Evolutionary conservation across 2,329 filamentous ascomycete species (phyloP).

Genomic region (Monilinia polystroma): DNA sequence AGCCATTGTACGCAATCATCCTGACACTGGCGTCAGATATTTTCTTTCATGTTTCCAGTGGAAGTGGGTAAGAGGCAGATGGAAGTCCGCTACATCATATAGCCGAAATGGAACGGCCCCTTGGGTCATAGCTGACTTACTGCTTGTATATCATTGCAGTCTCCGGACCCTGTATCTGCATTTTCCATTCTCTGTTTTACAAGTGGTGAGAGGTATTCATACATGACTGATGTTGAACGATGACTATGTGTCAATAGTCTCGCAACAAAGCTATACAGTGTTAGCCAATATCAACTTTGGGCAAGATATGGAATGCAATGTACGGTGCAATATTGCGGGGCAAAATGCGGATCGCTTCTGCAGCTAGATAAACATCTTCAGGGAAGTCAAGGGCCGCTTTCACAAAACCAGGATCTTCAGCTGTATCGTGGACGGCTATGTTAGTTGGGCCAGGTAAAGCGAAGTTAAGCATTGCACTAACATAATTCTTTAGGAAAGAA

Average conservation of each 20-base stretch:
- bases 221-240: background rate
- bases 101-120: background rate
- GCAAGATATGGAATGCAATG: background rate
- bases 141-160: background rate
- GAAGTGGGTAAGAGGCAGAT: background rate
- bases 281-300: background rate
- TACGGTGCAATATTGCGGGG: constrained; percentile 4
- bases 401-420: background rate
- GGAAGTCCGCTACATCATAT: background rate
- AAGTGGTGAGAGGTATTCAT: background rate
- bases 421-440: background rate
- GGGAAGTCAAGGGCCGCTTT: constrained; percentile 10
- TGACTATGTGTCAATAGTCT: background rate
- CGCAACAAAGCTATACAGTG: background rate
- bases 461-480: background rate
- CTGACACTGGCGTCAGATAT: background rate
- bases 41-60: background rate
- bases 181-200: background rate
- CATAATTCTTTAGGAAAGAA: constrained; percentile 4
- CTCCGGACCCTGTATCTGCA: background rate
- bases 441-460: background rate
- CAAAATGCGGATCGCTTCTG: constrained; percentile 4
- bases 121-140: background rate
- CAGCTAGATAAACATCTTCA: constrained; percentile 1
- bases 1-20: constrained; percentile 5